Conservation (phyloP, 129 eudicot species). For the Centella asiatica region DNA sequence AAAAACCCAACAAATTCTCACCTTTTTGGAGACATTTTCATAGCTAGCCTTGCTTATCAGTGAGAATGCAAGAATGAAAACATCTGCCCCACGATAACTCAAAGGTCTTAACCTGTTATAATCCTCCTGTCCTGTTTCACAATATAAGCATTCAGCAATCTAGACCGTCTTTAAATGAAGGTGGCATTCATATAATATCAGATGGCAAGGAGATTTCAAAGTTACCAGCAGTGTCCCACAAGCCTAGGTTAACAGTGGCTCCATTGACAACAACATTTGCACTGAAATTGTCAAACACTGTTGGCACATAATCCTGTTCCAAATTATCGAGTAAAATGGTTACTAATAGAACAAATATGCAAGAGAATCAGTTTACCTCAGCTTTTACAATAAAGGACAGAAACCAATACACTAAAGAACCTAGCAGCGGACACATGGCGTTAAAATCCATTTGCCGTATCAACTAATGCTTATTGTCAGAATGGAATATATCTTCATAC, state of each 20-base stretch:
- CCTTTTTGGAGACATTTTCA: conserved; percentile 98
- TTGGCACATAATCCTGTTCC: conserved; percentile 91
- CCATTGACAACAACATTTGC: conserved; percentile 98
- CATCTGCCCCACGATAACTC: conserved; percentile 99
- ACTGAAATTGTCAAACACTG: conserved; percentile 99
- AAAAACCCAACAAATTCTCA: conserved; percentile 8
- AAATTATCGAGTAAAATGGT: neutral
- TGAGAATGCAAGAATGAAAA: conserved; percentile 93
- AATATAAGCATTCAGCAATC: conserved; percentile 12
- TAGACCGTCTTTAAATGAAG: neutral
- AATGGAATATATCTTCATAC: no score
- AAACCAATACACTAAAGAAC: no score
- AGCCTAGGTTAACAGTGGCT: conserved; percentile 79
- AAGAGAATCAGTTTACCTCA: neutral
- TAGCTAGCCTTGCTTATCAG: conserved; percentile 98
- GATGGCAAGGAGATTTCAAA: conserved; percentile 9
- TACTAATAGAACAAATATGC: neutral
- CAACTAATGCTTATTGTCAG: no score
- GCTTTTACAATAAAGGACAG: no score
- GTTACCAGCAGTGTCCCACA: conserved; percentile 99
- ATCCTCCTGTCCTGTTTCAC: conserved; percentile 92
- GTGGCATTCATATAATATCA: neutral
- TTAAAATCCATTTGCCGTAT: no score
- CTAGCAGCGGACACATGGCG: no score
- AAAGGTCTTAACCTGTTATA: conserved; percentile 95